Evolutionary conservation across 495 filamentous ascomycete species (phyloP).

Genomic region (Cairneyella variabilis): DNA sequence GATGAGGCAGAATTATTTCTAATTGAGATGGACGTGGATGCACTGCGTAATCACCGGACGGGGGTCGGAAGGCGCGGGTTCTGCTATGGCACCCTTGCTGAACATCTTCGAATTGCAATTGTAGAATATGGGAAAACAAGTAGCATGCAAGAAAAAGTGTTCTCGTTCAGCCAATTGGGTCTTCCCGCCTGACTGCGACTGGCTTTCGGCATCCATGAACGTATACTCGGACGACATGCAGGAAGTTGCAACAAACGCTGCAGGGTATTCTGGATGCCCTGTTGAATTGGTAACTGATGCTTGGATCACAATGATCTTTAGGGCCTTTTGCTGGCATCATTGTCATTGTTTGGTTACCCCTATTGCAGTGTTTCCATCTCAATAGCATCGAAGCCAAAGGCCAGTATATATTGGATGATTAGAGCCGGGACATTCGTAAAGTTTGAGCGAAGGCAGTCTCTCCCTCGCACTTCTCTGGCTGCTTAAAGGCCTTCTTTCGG

Average conservation of each 20-base stretch:
- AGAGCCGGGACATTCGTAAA: too few species aligned
- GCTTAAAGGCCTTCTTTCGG: too few species aligned
- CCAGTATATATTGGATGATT: conserved; percentile 16
- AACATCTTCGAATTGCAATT: too few species aligned
- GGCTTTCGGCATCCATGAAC: conserved; percentile 2
- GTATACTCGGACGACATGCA: conserved; percentile 1
- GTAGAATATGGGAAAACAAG: too few species aligned
- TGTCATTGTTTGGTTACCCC: conserved; percentile 2
- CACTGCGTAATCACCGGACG: too few species aligned
- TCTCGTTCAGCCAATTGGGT: background rate
- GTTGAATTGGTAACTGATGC: background rate
- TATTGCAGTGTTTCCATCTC: background rate
- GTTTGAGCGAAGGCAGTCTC: too few species aligned
- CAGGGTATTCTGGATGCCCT: background rate
- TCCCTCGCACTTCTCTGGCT: too few species aligned
- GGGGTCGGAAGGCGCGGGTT: too few species aligned
- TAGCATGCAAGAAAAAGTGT: too few species aligned
- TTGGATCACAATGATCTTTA: conserved; percentile 8
- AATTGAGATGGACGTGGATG: too few species aligned
- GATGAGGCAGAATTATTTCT: too few species aligned
- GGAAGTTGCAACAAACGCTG: background rate
- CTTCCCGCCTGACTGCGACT: background rate
- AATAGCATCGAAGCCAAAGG: conserved; percentile 8
- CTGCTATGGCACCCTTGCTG: too few species aligned
- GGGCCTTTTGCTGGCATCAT: conserved; percentile 14